phyloP scores from a whole-genome alignment of 768 basidiomycete genomes.

The Boletales sp. region DNA sequence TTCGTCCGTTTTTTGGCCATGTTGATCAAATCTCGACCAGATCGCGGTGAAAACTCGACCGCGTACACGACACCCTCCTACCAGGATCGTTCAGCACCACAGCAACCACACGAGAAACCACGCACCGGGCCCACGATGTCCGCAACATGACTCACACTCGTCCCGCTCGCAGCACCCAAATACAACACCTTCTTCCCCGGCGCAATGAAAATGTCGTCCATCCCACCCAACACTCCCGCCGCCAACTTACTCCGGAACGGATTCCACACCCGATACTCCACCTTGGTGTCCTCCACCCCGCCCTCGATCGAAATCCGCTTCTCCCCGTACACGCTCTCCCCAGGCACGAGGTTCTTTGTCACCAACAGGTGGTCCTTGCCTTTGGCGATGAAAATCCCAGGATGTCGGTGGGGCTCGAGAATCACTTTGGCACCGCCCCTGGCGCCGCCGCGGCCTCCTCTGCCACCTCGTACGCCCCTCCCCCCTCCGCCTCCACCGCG shows the following conservation, averaged over 20 bases:
- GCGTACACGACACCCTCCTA: constrained; percentile 97
- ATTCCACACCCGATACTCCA: constrained; percentile 99
- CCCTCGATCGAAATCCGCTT: constrained; percentile 89
- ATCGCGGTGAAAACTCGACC: constrained; percentile 95
- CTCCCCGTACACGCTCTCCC: constrained; percentile 97
- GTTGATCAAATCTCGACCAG: constrained; percentile 95
- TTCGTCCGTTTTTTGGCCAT: constrained; percentile 99
- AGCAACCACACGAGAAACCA: constrained; percentile 9
- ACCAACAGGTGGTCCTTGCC: constrained; percentile 97
- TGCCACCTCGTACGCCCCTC: constrained; percentile 48
- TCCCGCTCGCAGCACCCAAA: constrained; percentile 96
- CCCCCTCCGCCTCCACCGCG: constrained; percentile 24
- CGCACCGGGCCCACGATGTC: constrained; percentile 96
- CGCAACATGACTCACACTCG: constrained; percentile 97
- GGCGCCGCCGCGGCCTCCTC: constrained; percentile 67
- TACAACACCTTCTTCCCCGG: constrained; percentile 97
- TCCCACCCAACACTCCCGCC: constrained; percentile 91
- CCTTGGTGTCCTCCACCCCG: constrained; percentile 75
- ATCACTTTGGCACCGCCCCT: constrained; percentile 85
- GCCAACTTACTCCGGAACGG: constrained; percentile 97
- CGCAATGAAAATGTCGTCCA: constrained; percentile 88
- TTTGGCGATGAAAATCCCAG: constrained; percentile 94
- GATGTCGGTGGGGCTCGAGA: constrained; percentile 92
- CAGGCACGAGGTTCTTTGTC: constrained; percentile 96
- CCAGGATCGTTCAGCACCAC: background rate